Conservation (phyloP, 805 yeast species). For the Myxozyma vanderwaltii region DNA sequence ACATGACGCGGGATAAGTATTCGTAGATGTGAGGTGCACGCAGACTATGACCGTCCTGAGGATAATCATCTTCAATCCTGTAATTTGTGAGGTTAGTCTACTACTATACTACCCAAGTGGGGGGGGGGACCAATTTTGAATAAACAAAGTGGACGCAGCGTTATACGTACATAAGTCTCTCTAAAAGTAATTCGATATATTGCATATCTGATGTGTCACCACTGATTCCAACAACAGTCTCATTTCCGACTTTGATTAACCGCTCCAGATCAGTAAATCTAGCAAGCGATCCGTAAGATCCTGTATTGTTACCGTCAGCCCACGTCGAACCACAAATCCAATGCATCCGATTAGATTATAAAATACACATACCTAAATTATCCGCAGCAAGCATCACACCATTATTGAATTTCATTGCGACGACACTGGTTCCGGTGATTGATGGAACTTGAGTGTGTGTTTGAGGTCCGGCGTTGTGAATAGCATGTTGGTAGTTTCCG, state of each 20-base stretch:
- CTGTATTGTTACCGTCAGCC: conserved; percentile 34
- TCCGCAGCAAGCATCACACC: conserved; percentile 97
- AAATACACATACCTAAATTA: conserved; percentile 59
- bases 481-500: conserved; percentile 63
- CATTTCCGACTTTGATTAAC: conserved; percentile 76
- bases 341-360: neutral
- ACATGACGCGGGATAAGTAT: conserved; percentile 80
- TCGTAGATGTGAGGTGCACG: conserved; percentile 88
- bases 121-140: no score
- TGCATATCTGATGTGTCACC: conserved; percentile 97
- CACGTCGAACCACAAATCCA: no score
- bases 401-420: conserved; percentile 83
- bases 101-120: neutral
- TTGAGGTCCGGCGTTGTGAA: conserved; percentile 58
- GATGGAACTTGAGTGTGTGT: conserved; percentile 82
- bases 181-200: conserved; percentile 70
- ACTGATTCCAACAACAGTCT: conserved; percentile 87
- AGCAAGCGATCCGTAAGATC: conserved; percentile 90
- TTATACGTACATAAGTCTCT: conserved; percentile 60
- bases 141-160: no score
- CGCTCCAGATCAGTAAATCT: conserved; percentile 86
- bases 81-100: conserved; percentile 22
- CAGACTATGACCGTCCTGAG: conserved; percentile 64
- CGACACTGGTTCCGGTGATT: conserved; percentile 94
- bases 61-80: conserved; percentile 71